Base-by-base conservation (phyloP, 331 rosid species). In the Phaseolus coccineus region DNA sequence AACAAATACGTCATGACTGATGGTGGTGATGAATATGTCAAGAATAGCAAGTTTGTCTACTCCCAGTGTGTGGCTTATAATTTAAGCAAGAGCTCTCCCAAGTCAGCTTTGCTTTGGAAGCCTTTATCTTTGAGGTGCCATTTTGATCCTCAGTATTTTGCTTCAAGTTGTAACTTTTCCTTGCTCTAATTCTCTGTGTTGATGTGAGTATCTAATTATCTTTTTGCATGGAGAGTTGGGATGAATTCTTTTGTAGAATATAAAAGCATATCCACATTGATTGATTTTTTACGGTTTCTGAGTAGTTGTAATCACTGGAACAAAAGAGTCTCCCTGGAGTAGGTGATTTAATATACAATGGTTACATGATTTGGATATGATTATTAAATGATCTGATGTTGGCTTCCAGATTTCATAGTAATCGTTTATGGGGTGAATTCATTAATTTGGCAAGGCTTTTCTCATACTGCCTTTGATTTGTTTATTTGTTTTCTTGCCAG, bases 111-210 rank as follows among this genome's bases (percentile, higher is more conserved):
- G 52, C 30, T 46, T 53, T 61, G 13, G 15, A 67, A 63, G 64
- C 31, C 33, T 62, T 10, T 77, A 46, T 73, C 22, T 47, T 27
- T 73, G 62, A 57, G 69, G 42, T 51, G 74, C 56, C 61, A 6
- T 28, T 73, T 68, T 80, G 28, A 63, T 52, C 63, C 66, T 80
- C 40, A 30, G 30, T 16, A 67, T 22, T 55, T 35, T 52, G 14
- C 76, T 31, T 30, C 69, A 73, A 73, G 76, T 81, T 16, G 51
- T 51, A 56, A 8, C 3, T 39, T 62, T 64, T 16, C 47, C 16
- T 52, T 6, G 14, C 55, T 57, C 47, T 22, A 37, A 40, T 22
- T 39, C 3, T 71, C 9, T 30, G 70, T 53, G 37, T 46, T 30
- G 48, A 1, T 64, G 79, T 63, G 28, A 39, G 56, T 24, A 7